Evolutionary conservation across 192 early-diverging fungal genomes (phyloP).

Genomic region (Dissophora globulifera): DNA sequence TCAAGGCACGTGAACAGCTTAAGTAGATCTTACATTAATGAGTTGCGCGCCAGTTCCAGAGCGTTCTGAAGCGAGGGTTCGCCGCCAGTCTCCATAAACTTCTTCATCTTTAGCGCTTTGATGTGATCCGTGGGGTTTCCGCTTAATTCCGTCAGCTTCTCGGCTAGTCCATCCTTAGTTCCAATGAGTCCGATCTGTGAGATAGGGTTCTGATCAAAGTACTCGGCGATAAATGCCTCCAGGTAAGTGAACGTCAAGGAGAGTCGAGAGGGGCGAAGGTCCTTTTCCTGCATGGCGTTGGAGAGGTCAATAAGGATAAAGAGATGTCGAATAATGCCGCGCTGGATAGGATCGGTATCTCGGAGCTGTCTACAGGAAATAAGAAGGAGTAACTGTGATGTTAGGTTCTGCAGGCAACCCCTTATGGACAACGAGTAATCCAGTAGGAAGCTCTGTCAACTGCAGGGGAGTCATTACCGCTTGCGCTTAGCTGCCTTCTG

Average conservation of each 20-base stretch:
- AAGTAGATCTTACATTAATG: conserved; percentile 58
- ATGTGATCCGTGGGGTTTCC: conserved; percentile 89
- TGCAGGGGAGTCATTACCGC: too few relatives aligned
- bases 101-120: conserved; percentile 68
- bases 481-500: conserved; percentile 77
- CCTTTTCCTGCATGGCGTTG: conserved; percentile 84
- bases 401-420: conserved; percentile 35
- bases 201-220: conserved; percentile 96
- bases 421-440: not conserved
- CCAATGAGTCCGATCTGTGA: conserved; percentile 86
- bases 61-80: conserved; percentile 96
- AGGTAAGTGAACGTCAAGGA: conserved; percentile 75
- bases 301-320: conserved; percentile 87
- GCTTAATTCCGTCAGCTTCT: conserved; percentile 85
- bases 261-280: conserved; percentile 84
- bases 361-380: conserved; percentile 56
- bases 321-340: conserved; percentile 87
- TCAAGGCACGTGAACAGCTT: not conserved
- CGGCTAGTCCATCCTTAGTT: conserved; percentile 87
- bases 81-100: conserved; percentile 77
- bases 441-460: too few relatives aligned
- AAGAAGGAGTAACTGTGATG: not conserved
- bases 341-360: conserved; percentile 77
- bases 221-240: conserved; percentile 85
- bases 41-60: conserved; percentile 82